Conservation (phyloP, 2,329 filamentous ascomycete genomes). For the Emmonsiellopsis sp. region DNA sequence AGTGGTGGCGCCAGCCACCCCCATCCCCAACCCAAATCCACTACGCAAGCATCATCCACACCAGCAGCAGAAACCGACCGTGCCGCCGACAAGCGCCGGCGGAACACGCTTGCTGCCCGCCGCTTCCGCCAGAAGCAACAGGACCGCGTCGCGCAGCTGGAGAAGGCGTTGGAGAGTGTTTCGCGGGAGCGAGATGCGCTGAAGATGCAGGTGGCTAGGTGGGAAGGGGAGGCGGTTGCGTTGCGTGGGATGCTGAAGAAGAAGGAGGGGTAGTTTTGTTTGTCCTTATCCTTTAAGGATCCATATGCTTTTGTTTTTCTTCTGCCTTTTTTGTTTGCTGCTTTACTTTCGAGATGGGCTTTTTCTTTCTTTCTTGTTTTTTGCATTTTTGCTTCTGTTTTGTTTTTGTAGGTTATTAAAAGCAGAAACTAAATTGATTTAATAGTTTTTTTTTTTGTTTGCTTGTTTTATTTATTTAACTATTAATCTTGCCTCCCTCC, state of each 20-base stretch:
- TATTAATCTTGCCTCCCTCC: neutral
- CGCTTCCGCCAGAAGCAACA: constrained; percentile 63
- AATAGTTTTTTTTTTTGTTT: neutral
- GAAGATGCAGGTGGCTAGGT: constrained; percentile 51
- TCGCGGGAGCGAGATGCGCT: constrained; percentile 55
- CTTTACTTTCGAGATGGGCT: neutral
- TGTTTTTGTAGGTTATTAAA: neutral
- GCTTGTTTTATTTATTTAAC: neutral
- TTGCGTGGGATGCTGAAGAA: constrained; percentile 40
- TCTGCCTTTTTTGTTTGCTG: too few relatives aligned
- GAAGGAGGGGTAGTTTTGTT: neutral
- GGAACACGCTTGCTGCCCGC: constrained; percentile 62
- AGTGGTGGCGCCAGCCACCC: neutral
- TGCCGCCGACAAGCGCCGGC: constrained; percentile 45
- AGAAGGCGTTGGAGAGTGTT: constrained; percentile 49
- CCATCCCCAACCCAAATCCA: neutral
- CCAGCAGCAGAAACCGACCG: constrained; percentile 1
- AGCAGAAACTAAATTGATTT: neutral
- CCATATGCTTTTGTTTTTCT: neutral
- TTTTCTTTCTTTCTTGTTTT: neutral
- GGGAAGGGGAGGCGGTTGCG: constrained; percentile 56
- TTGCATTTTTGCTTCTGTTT: neutral
- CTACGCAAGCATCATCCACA: neutral
- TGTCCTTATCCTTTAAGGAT: too few relatives aligned
- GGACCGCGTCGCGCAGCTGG: constrained; percentile 55